Conservation (phyloP, 495 filamentous ascomycete genomes). For the Aspergillus ostianus region DNA sequence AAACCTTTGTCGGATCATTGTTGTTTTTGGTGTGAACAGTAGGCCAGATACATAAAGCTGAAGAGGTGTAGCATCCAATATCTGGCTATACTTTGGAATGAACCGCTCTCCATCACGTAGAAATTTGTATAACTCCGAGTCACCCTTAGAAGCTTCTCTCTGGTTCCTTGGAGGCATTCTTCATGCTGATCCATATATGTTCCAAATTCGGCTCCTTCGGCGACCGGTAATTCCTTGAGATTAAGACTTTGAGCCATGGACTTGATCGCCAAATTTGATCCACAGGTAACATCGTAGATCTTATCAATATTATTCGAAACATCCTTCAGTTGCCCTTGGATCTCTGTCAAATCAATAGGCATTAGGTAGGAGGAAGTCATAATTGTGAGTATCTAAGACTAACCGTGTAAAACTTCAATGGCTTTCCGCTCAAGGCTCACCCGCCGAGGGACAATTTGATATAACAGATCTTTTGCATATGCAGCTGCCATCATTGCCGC, state of each 20-base stretch:
- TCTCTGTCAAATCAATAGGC: neutral
- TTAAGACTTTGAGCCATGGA: neutral
- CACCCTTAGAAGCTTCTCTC: slow-evolving; percentile 1
- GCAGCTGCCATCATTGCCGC: slow-evolving; percentile 3
- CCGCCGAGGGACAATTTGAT: slow-evolving; percentile 4
- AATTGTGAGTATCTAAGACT: slow-evolving; percentile 3
- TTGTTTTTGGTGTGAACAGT: neutral
- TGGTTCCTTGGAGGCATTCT: slow-evolving; percentile 6
- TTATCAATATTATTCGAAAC: neutral
- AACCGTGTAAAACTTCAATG: slow-evolving; percentile 2
- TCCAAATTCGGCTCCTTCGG: slow-evolving; percentile 3
- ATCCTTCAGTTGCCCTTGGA: neutral
- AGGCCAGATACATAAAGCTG: neutral
- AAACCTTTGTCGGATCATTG: neutral
- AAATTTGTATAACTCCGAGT: neutral
- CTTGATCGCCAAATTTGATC: neutral
- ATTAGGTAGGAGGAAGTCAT: neutral
- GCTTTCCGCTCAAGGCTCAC: slow-evolving; percentile 2
- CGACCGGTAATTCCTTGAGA: slow-evolving; percentile 7
- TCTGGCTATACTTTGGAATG: neutral
- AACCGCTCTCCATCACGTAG: neutral
- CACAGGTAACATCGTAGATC: neutral
- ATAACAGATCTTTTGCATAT: slow-evolving; percentile 6
- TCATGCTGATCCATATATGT: slow-evolving; percentile 2
- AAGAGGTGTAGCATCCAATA: neutral